Base-by-base conservation (phyloP, 495 filamentous ascomycete genomes). In the Aspergillus steynii region DNA sequence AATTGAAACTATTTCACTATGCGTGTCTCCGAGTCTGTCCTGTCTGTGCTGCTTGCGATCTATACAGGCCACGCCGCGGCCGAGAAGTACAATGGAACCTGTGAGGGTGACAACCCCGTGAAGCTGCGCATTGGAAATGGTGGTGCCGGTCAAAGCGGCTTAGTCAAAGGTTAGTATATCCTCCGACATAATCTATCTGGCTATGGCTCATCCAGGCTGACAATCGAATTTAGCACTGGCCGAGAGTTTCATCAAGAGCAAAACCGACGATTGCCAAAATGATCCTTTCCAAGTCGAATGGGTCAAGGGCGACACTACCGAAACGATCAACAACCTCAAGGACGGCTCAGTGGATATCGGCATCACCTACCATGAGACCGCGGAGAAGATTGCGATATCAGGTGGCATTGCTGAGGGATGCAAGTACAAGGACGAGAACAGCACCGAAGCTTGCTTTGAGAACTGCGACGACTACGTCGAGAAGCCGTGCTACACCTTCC, bases 231-330 rank as follows among this genome's bases (percentile, higher is more conserved):
- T 26, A 78, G 76, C 53, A 7, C 72, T 80, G 6, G 74, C 76
- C 14, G 60, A 79, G 53, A 67, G 58, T 2, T 79, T 70, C 67
- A 79, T 80, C 61, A 54, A 72, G 37, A 56, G 64, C 32, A 65
- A 65, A 46, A 54, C 50, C 2, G 29, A 53, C 29, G 64, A 71
- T 31, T 51, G 58, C n/a, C 63, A 71, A 10, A 69, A 71, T 37
- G 20, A 58, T 4, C 69, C 71, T 0, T 77, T 80, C 70, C 46
- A 61, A 20, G 57, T 79, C 5, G 74, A 64, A 57, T 80, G 77
- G 77, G 71, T 72, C 63, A 74, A 69, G 15, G 67, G 68, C 48
- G 77, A 80, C 65, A 80, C 78, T 3, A 77, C 74, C 27, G 65
- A 72, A 50, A 68, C 70, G 1, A 79, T 80, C 62, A 68, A 77